Base-by-base conservation (phyloP, 768 basidiomycete genomes). In the Lactarius evosmus region DNA sequence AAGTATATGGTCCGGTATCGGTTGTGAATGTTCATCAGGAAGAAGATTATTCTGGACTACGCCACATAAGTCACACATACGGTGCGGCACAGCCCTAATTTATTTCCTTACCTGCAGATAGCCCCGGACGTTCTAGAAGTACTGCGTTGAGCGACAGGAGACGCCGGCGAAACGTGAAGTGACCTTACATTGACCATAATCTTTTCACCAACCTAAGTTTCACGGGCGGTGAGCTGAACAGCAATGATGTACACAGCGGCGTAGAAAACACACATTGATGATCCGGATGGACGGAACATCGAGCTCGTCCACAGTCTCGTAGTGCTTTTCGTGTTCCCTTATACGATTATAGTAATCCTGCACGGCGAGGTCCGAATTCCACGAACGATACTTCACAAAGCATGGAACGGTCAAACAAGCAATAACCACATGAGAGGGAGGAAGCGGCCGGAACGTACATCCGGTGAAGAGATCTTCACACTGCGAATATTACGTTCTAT, bases 11-110 rank as follows among this genome's bases (percentile, higher is more conserved):
- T 94, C 25, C 96, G 82, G 72, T 87, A 91, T 66, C 83, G 82
- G 71, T 95, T 98, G 76, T 99, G 96, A 54, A 99, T 98, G 74
- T 99, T 99, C 97, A 98, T 98, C 51, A 99, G 80, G 81, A 97
- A 98, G 81, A 98, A 99, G 29, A 98, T 92, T 63, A 98, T 95
- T 64, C 96, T 80, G 2, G 93, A 93, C 87, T 98, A 75, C 17
- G 33, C 34, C 33, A 16, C 56, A 46, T 54, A 57, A 69, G 7
- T 69, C 63, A 51, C 25, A 56, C 30, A 22, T 33, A 50, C 19
- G 32, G 25, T 34, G 25, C 12, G n/a, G 40, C 32, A 59, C 30
- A n/a, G n/a, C n/a, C n/a, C n/a, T n/a, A n/a, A n/a, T n/a, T 66
- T 78, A 38, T 63, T 41, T 5, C 40, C 57, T 62, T 67, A 89